phyloP scores from a whole-genome alignment of 1,284 basidiomycete genomes.

The Volvariella volvacea region DNA sequence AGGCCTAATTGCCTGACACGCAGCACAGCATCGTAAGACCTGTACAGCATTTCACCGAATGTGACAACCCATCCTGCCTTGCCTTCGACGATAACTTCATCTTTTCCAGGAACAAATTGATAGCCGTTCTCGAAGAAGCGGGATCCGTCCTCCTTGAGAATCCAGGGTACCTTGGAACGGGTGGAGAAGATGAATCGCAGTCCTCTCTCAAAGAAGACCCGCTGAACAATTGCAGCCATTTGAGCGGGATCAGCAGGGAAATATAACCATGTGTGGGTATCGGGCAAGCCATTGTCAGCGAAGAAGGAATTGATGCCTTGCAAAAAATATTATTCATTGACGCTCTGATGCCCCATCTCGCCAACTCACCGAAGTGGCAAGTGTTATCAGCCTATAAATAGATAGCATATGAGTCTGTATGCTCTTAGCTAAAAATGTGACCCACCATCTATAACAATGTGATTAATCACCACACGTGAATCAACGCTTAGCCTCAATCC shows the following conservation, averaged over 20 bases:
- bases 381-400: conserved; percentile 71
- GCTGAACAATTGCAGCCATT: conserved; percentile 71
- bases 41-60: conserved; percentile 79
- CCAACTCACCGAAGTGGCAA: conserved; percentile 54
- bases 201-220: conserved; percentile 77
- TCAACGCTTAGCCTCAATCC: neutral
- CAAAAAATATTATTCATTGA: conserved; percentile 1
- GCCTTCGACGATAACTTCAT: conserved; percentile 68
- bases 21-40: conserved; percentile 75
- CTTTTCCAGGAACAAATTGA: conserved; percentile 75
- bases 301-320: conserved; percentile 79
- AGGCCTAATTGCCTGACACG: conserved; percentile 63
- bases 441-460: conserved; percentile 25
- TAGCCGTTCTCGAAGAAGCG: conserved; percentile 67
- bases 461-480: neutral
- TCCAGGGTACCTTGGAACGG: conserved; percentile 79
- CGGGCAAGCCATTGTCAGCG: conserved; percentile 77
- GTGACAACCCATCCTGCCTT: conserved; percentile 71
- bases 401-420: conserved; percentile 2
- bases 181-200: conserved; percentile 82
- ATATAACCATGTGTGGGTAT: conserved; percentile 73
- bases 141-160: conserved; percentile 71
- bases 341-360: neutral
- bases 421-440: conserved; percentile 1
- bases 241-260: conserved; percentile 80